Base-by-base conservation (phyloP, 2,329 filamentous ascomycete genomes). In the Gaeumannomyces sp. region DNA sequence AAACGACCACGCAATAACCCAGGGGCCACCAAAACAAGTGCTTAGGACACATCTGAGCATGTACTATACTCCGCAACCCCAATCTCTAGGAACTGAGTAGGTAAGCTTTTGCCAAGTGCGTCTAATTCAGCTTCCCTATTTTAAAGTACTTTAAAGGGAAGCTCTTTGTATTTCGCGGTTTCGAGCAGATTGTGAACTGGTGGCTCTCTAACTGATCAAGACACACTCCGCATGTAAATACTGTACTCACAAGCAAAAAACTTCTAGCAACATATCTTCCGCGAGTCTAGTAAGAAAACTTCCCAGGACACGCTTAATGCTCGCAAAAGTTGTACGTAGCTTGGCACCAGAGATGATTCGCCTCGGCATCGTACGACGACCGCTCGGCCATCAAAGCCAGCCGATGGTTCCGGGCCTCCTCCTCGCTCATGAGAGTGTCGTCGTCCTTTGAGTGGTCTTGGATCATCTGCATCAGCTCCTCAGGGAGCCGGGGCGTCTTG, bases 321-420 rank as follows among this genome's bases (percentile, higher is more conserved):
- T 63, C 61, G 29, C 61, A 58, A 22, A 63, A 63, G 29, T 19
- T 25, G 19, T 58, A 63, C 22, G 61, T 27, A 22, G 5, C 6
- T 14, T 56, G 3, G 13, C 10, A 1, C 25, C 35, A 14, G 10
- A 22, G 6, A 10, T 13, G 3, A 3, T 31, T 27, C 25, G 22
- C 7, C 7, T 59, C 19, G 7, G 19, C n/a, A 29, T 29, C 4
- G 57, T 25, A 11, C 38, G 13, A 14, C 16, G 61, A n/a, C 25
- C 61, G 61, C 50, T 62, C 61, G 13, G 29, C 13, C 61, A 62
- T 62, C n/a, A 62, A 25, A 25, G 14, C 3, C 1, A 61, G 33
- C 25, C 33, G 33, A 13, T 61, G 60, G 11, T 50, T 28, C 33
- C 45, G 35, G n/a, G n/a, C 33, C 60, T 61, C 33, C 10, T 61